Percentiles rank a stretch among this genome's conserved stretches.
Conservation (phyloP, 495 filamentous ascomycete species). For the Xylaria longipes region DNA sequence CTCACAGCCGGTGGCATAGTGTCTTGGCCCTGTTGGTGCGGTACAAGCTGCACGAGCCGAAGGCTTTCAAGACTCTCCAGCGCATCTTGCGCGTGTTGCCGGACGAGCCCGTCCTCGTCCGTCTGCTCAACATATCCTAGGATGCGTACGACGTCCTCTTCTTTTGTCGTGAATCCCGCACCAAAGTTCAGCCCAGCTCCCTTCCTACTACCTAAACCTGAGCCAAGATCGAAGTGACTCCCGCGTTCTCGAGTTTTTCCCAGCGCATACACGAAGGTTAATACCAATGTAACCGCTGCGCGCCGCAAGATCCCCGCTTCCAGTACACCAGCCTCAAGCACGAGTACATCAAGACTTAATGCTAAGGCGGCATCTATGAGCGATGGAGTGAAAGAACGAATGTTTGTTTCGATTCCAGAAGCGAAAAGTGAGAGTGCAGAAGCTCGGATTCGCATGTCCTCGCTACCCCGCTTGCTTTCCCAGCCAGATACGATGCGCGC, state of each 20-base stretch:
- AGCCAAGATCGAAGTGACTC: conserved; percentile 59
- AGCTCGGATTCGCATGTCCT: conserved; percentile 79
- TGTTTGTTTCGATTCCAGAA: conserved; percentile 68
- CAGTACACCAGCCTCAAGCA: conserved; percentile 61
- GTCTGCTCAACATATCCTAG: conserved; percentile 69
- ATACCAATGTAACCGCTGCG: conserved; percentile 71
- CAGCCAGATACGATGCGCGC: conserved; percentile 75
- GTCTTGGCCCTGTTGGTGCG: conserved; percentile 29
- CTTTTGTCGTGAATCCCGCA: conserved; percentile 48
- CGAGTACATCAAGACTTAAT: conserved; percentile 68
- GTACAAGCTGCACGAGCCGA: conserved; percentile 61
- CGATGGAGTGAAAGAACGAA: conserved; percentile 62
- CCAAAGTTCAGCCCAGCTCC: conserved; percentile 58
- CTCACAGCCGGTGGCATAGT: conserved; percentile 37
- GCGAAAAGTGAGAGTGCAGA: conserved; percentile 80
- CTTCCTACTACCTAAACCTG: not conserved
- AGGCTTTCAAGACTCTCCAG: conserved; percentile 75
- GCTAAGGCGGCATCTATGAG: conserved; percentile 68
- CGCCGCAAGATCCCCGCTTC: conserved; percentile 77
- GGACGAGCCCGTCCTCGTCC: conserved; percentile 76
- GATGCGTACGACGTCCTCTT: conserved; percentile 65
- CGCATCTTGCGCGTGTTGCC: conserved; percentile 72
- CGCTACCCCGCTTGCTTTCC: conserved; percentile 69
- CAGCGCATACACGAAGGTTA: conserved; percentile 70
- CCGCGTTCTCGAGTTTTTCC: conserved; percentile 62